A percentile compares a stretch with the other conserved stretches of the same genome.
Conservation (phyloP, 2,329 filamentous ascomycete genomes). For the Ceratocystis smalleyi region DNA sequence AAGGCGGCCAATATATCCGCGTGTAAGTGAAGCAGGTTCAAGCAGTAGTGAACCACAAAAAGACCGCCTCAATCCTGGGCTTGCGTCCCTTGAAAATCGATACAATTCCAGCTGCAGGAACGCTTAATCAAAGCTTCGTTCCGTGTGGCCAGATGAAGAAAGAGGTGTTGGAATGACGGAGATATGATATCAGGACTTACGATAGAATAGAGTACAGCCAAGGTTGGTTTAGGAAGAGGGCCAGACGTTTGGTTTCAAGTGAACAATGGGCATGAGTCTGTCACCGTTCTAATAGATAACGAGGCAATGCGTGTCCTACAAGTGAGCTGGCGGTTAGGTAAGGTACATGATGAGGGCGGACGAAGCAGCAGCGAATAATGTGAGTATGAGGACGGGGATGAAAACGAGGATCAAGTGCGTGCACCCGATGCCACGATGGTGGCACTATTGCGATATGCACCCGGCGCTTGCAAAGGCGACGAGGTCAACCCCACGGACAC, state of each 20-base stretch:
- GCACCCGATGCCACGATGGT: background rate
- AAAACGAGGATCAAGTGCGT: no score
- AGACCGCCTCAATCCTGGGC: background rate
- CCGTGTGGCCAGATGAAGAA: background rate
- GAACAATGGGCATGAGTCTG: background rate
- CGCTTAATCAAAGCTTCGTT: background rate
- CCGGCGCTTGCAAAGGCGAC: background rate
- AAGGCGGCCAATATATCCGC: background rate
- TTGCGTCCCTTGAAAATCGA: background rate
- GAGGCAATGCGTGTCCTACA: background rate
- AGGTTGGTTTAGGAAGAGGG: background rate
- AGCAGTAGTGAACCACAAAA: no score
- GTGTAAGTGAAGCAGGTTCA: background rate
- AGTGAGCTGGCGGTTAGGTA: background rate
- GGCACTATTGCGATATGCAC: background rate
- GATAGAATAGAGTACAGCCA: background rate
- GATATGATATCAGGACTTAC: background rate
- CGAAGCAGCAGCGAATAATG: background rate
- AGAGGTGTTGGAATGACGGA: background rate
- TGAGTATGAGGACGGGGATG: background rate
- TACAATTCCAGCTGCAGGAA: constrained; percentile 5
- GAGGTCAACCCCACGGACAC: background rate
- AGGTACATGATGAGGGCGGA: background rate
- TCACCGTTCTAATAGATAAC: background rate
- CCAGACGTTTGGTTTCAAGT: background rate